A percentile compares a stretch with the other conserved stretches of the same genome.
phyloP scores from a whole-genome alignment of 225 moss, liverwort and hornwort species.

The Marchantia paleacea region DNA sequence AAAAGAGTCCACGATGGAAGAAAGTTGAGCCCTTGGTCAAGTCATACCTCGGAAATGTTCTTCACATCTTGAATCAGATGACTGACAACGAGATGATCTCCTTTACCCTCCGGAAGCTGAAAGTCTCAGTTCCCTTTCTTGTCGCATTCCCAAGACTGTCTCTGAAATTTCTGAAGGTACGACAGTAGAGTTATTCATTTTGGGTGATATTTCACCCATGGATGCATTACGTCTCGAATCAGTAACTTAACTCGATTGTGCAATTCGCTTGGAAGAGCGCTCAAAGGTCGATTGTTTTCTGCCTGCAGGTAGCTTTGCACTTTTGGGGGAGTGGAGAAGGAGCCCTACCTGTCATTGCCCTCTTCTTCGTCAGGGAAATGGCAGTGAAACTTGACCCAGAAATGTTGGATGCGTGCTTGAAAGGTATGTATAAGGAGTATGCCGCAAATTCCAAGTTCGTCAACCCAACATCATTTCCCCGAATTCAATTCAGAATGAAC shows the following conservation, averaged over 20 bases:
- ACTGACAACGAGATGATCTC: slow-evolving; percentile 92
- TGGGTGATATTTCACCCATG: neutral
- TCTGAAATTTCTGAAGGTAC: slow-evolving; percentile 75
- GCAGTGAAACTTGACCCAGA: slow-evolving; percentile 72
- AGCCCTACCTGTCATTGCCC: slow-evolving; percentile 68
- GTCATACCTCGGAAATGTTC: slow-evolving; percentile 75
- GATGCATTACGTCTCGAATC: neutral
- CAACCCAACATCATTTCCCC: slow-evolving; percentile 75
- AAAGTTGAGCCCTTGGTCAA: slow-evolving; percentile 76
- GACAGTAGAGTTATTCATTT: neutral
- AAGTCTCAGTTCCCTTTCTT: slow-evolving; percentile 70
- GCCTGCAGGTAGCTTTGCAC: slow-evolving; percentile 66
- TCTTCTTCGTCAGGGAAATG: slow-evolving; percentile 91
- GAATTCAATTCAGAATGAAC: slow-evolving; percentile 84
- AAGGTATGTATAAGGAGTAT: slow-evolving; percentile 87
- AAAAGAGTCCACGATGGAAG: slow-evolving; percentile 76
- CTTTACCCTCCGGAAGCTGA: slow-evolving; percentile 77
- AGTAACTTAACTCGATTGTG: neutral
- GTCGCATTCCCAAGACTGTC: slow-evolving; percentile 75
- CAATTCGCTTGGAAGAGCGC: neutral
- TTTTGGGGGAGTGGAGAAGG: slow-evolving; percentile 92
- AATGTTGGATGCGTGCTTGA: slow-evolving; percentile 61
- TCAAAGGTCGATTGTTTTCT: neutral
- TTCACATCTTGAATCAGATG: slow-evolving; percentile 96
- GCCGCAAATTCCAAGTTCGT: slow-evolving; percentile 82